These are phyloP conservation scores for Saturnispora halmiae DNA, from an alignment of 805 yeast genomes.

Conservation along the genomic window DNA sequence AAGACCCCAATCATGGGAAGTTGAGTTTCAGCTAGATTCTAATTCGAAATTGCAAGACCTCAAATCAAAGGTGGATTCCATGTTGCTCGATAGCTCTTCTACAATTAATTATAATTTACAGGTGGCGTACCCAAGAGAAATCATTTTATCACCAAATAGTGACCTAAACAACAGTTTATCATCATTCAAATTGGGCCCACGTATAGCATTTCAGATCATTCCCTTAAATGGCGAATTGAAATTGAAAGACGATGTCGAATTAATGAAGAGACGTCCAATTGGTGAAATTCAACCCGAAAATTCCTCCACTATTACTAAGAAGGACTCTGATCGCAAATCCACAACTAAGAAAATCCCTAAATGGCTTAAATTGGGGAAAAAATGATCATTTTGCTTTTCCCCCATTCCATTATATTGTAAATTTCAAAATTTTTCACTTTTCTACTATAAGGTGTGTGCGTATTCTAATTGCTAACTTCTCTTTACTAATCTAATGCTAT, in stretches of 20 bases:
- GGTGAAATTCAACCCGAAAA: not conserved
- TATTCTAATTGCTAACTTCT: too few species aligned
- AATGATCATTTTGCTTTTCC: not conserved
- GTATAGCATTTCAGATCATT: constrained; percentile 3
- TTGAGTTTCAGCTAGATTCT: not conserved
- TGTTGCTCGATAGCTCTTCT: not conserved
- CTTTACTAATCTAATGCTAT: too few species aligned
- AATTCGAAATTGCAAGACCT: not conserved
- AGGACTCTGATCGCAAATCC: not conserved
- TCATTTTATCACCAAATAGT: constrained; percentile 1
- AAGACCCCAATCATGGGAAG: too few species aligned
- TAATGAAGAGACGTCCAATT: not conserved
- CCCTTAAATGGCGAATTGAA: not conserved
- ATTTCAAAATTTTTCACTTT: not conserved
- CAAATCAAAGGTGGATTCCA: constrained; percentile 3
- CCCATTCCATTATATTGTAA: not conserved
- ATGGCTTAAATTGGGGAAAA: constrained; percentile 8
- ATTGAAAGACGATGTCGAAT: constrained; percentile 2
- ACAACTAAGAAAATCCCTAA: constrained; percentile 1
- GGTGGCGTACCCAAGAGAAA: constrained; percentile 4
- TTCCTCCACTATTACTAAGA: not conserved
- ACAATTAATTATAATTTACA: not conserved
- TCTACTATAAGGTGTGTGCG: too few species aligned
- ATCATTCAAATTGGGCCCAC: not conserved
- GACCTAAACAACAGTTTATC: not conserved